A percentile compares a stretch with the other conserved stretches of the same genome.
These are phyloP conservation scores for Pestalotiopsis sp. DNA, from an alignment of 2,329 filamentous ascomycete species.

Conservation along the genomic window DNA sequence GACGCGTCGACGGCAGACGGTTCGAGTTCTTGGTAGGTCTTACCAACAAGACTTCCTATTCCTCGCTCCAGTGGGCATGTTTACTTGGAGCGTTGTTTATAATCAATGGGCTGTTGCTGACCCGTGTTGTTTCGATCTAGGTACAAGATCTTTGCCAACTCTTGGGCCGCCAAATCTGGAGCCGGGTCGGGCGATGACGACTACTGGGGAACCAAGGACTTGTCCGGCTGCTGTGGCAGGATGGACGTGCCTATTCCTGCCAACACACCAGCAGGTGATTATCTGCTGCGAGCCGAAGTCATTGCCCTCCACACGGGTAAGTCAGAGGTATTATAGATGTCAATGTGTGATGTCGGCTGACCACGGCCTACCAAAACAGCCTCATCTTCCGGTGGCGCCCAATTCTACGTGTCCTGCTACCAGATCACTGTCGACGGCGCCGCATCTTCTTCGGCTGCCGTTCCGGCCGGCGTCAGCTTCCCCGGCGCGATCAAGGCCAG, in stretches of 20 bases:
- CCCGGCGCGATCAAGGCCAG: slow-evolving; percentile 33
- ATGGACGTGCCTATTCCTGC: slow-evolving; percentile 42
- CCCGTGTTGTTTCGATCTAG: neutral
- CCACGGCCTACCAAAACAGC: slow-evolving; percentile 26
- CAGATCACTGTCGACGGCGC: slow-evolving; percentile 34
- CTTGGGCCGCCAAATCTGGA: slow-evolving; percentile 38
- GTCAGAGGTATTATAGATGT: neutral
- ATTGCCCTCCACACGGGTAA: slow-evolving; percentile 41
- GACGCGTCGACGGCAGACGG: slow-evolving; percentile 38
- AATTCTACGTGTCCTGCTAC: slow-evolving; percentile 36
- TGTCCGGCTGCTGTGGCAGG: slow-evolving; percentile 43
- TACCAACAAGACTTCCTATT: neutral
- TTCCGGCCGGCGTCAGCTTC: slow-evolving; percentile 32
- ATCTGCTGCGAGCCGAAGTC: slow-evolving; percentile 46
- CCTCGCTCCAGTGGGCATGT: neutral
- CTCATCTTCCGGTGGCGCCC: slow-evolving; percentile 24
- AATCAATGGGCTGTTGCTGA: neutral
- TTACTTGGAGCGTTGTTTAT: neutral
- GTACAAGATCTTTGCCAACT: slow-evolving; percentile 48
- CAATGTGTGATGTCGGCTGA: neutral
- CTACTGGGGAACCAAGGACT: slow-evolving; percentile 47
- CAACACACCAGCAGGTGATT: slow-evolving; percentile 44
- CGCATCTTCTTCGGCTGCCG: slow-evolving; percentile 15
- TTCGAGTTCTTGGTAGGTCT: slow-evolving; percentile 32
- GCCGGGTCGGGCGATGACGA: slow-evolving; percentile 43